Evolutionary conservation across 306 rosid genomes (phyloP).

Genomic region (Oxytropis ochrocephala): DNA sequence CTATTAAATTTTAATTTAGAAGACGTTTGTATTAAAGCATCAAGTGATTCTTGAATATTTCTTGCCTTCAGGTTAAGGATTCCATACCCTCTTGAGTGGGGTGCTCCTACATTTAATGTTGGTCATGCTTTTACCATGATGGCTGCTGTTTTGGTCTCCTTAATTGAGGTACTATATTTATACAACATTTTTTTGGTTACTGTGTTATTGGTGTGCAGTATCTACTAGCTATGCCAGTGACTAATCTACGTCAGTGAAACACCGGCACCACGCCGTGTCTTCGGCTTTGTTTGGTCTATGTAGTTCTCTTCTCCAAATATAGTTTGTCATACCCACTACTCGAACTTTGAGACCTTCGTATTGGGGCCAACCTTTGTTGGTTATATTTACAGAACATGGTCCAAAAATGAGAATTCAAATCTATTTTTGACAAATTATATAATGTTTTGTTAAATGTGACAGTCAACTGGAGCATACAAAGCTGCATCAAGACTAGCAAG

Average conservation of each 20-base stretch:
- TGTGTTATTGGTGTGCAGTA: too few relatives aligned
- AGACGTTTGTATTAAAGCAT: too few relatives aligned
- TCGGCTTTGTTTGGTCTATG: too few relatives aligned
- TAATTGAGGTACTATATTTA: conserved; percentile 64
- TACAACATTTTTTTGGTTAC: too few relatives aligned
- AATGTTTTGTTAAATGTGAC: background rate
- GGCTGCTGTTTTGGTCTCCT: conserved; percentile 94
- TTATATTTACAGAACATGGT: too few relatives aligned
- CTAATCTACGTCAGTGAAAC: too few relatives aligned
- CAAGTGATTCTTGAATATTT: conserved; percentile 25
- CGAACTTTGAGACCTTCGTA: too few relatives aligned
- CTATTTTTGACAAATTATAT: background rate
- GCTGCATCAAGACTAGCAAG: conserved; percentile 95
- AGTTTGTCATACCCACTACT: too few relatives aligned
- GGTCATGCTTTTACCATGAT: conserved; percentile 95
- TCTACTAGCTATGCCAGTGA: too few relatives aligned
- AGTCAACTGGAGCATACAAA: conserved; percentile 98
- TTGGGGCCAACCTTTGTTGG: too few relatives aligned
- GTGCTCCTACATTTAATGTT: conserved; percentile 89
- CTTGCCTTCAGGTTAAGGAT: conserved; percentile 66
- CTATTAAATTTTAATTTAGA: background rate
- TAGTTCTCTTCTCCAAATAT: too few relatives aligned
- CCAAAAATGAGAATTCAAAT: background rate
- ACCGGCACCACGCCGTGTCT: too few relatives aligned
- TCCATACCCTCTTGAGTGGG: conserved; percentile 98